Evolutionary conservation across 2,329 filamentous ascomycete genomes (phyloP), one percentile per base, ranked within the genome.

Genomic region (Curvularia sp.): DNA sequence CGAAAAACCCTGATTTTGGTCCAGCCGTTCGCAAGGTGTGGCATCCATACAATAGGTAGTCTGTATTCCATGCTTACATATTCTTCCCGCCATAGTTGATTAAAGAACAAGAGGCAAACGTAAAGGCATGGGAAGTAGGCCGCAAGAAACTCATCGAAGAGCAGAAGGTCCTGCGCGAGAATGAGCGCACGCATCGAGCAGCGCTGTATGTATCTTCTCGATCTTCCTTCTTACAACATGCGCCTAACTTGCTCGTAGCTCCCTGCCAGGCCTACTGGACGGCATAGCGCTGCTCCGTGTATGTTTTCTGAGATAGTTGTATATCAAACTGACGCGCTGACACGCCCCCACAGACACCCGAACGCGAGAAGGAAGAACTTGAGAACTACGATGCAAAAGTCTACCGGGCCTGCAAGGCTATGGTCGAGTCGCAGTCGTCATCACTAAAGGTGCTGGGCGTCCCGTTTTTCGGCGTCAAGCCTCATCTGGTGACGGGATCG

Each of bases 321-420:
- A 31, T 31, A 8, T 31, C 6, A 31, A 31, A 31, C 35, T 18
- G 15, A 7, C 7, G 33, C 4, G 48, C 60, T 64, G 41, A 62
- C 12, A 28, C 22, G n/a, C 13, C 15, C 6, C 6, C 18, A 5
- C 26, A 82, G 77, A 81, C 79, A 28, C 73, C 74, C 7, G 76
- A 83, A 61, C 80, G 83, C 48, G 77, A 86, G 47, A 73, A 81
- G 33, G 78, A 80, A 48, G 88, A 90, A 71, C 75, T 90, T 7
- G 71, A 77, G 30, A 78, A 79, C 20, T 89, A 87, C 68, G 86
- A 89, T 63, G 75, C 77, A 52, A 90, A 90, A 68, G 85, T 90
- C 15, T 85, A 89, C 65, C 81, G 79, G 54, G 87, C 86, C 2
- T 83, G 84, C 50, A 75, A 76, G 41, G 79, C 84, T 10, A 89